Evolutionary conservation across 176 grass and related monocot genomes (phyloP).

Genomic region (Ensete glaucum): DNA sequence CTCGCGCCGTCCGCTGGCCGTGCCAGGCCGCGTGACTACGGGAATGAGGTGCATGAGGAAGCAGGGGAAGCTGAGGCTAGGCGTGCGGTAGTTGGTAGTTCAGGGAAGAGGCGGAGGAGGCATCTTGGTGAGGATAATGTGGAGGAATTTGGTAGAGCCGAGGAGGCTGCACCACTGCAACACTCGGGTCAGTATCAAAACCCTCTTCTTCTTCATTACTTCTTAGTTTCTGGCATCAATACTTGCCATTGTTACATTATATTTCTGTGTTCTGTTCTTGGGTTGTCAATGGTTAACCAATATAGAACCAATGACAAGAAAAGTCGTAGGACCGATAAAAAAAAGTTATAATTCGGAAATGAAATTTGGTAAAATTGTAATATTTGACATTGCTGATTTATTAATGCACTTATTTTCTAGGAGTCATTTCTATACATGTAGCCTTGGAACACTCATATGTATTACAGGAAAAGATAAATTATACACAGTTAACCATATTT

Average conservation of each 20-base stretch:
- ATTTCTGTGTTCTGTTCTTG: not conserved
- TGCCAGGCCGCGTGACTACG: constrained; percentile 6
- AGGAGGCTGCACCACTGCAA: not conserved
- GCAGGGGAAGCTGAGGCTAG: not conserved
- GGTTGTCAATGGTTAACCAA: not conserved
- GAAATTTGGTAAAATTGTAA: not conserved
- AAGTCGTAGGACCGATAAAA: not conserved
- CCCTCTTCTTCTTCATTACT: too few relatives aligned
- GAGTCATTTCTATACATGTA: too few relatives aligned
- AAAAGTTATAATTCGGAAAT: not conserved
- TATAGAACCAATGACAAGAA: not conserved
- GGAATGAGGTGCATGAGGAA: constrained; percentile 20
- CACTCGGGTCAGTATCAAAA: not conserved
- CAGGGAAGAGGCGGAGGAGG: not conserved
- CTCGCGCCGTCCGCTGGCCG: not conserved
- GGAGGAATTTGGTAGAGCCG: not conserved
- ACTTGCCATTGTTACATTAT: not conserved
- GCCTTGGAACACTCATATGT: too few relatives aligned
- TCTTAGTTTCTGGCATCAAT: not conserved
- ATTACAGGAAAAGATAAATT: too few relatives aligned
- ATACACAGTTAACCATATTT: too few relatives aligned
- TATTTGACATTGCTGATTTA: not conserved
- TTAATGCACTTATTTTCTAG: not conserved
- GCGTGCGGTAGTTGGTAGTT: not conserved
- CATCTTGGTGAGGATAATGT: not conserved